Base-by-base conservation (phyloP, 441 rosid species). In the Melastoma candidum region DNA sequence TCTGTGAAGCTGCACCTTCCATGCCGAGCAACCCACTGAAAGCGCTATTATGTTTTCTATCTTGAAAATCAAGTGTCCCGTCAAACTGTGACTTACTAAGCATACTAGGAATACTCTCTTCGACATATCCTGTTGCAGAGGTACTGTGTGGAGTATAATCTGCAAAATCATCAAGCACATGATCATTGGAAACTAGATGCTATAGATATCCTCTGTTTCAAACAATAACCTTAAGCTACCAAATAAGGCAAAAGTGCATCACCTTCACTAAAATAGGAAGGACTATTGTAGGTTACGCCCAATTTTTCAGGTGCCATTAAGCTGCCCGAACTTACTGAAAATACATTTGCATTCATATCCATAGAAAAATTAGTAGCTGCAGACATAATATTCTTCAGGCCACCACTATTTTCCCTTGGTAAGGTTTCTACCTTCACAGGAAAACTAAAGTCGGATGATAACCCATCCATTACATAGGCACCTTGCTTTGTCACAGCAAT, bases 1-100 rank as follows among this genome's bases (percentile, higher is more conserved):
- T 45, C 43, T 63, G 74, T 48, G 56, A 49, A 45, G 72, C 50
- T 59, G 62, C 51, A 59, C 48, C 69, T 8, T 73, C 68, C 53
- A 68, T 46, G 43, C 52, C 59, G 58, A 68, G 58, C 61, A 74
- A 75, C 63, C 61, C 71, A 57, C 71, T 63, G 49, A 63, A 62
- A 56, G 75, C 68, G 59, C 72, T 59, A 56, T 75, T 70, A 60
- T 74, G 69, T 65, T 71, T 78, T 74, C 73, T 72, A 63, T 73
- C 66, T 54, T 59, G 74, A 25, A 64, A 25, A 49, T 65, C 59
- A 53, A 70, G 69, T 64, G 46, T 67, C 46, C 69, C 65, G 50
- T 68, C 60, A 13, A 63, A 56, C 41, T 44, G 77, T 49, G 58
- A 58, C 54, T 46, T 65, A 44, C 63, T 65, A 51, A 63, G 71